phyloP scores from a whole-genome alignment of 2,329 filamentous ascomycete species.

The Cladophialophora carrionii region DNA sequence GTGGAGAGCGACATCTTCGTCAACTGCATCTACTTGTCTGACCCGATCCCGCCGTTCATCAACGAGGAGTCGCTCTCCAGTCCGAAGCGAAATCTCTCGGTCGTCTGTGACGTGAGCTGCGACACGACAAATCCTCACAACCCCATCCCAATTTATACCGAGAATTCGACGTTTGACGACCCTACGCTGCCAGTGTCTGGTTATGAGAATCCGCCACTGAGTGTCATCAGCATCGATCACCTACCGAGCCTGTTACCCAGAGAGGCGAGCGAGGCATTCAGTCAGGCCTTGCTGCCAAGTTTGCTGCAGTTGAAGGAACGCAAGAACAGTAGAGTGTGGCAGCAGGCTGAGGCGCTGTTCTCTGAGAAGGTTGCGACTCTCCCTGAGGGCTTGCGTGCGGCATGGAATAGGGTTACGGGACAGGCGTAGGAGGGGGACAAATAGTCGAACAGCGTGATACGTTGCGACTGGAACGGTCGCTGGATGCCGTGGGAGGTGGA shows the following conservation, averaged over 20 bases:
- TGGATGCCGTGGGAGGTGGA: background rate
- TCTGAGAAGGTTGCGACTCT: slow-evolving; percentile 69
- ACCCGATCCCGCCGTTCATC: slow-evolving; percentile 80
- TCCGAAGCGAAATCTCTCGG: slow-evolving; percentile 71
- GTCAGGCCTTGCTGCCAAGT: slow-evolving; percentile 73
- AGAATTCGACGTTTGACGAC: slow-evolving; percentile 83
- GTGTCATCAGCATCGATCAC: slow-evolving; percentile 87
- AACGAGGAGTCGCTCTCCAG: slow-evolving; percentile 69
- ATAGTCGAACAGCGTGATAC: slow-evolving; percentile 3
- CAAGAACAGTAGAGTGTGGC: slow-evolving; percentile 74
- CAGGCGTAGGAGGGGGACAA: background rate
- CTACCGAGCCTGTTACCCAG: slow-evolving; percentile 80
- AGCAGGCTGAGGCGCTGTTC: slow-evolving; percentile 80
- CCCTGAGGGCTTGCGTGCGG: slow-evolving; percentile 48
- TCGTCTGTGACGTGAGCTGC: slow-evolving; percentile 72
- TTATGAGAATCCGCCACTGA: slow-evolving; percentile 63
- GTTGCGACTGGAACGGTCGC: background rate
- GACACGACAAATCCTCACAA: slow-evolving; percentile 54
- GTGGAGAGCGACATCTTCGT: slow-evolving; percentile 73
- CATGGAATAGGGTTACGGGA: slow-evolving; percentile 25
- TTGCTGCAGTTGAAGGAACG: slow-evolving; percentile 78
- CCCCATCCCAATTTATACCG: slow-evolving; percentile 72
- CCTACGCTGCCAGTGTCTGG: slow-evolving; percentile 79
- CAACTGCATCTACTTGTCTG: slow-evolving; percentile 86
- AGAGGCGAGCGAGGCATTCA: slow-evolving; percentile 86